Evolutionary conservation across 2,329 filamentous ascomycete species (phyloP).

Genomic region (Cladophialophora yegresii): DNA sequence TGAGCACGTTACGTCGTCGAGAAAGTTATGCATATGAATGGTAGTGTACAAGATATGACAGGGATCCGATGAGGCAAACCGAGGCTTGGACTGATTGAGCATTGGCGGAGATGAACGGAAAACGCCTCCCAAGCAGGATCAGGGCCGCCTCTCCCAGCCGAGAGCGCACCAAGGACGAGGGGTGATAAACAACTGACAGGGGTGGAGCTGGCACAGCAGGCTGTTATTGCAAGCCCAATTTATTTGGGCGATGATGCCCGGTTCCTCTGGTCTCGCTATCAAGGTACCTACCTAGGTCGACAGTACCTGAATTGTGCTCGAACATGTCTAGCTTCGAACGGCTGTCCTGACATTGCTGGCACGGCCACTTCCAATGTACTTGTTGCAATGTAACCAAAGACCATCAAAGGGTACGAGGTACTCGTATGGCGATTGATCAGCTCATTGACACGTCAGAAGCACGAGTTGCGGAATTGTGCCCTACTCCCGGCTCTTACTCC

Average conservation of each 20-base stretch:
- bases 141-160: background rate
- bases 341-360: background rate
- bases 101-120: conserved; percentile 20
- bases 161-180: background rate
- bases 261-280: background rate
- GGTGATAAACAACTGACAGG: conserved; percentile 4
- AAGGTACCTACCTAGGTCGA: background rate
- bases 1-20: background rate
- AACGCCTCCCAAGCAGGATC: conserved; percentile 5
- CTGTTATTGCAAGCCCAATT: conserved; percentile 6
- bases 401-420: background rate
- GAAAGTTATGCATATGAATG: conserved; percentile 9
- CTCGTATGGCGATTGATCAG: background rate
- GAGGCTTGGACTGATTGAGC: background rate
- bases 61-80: conserved; percentile 3
- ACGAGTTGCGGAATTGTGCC: background rate
- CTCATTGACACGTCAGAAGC: background rate
- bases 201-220: conserved; percentile 1
- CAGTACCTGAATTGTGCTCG: too few relatives aligned
- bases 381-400: background rate
- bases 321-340: background rate
- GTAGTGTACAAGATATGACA: conserved; percentile 9
- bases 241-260: conserved; percentile 2
- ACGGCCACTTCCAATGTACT: background rate
- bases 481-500: background rate